Conservation (phyloP, 495 filamentous ascomycete species). For the Lasiosphaeria hispida region DNA sequence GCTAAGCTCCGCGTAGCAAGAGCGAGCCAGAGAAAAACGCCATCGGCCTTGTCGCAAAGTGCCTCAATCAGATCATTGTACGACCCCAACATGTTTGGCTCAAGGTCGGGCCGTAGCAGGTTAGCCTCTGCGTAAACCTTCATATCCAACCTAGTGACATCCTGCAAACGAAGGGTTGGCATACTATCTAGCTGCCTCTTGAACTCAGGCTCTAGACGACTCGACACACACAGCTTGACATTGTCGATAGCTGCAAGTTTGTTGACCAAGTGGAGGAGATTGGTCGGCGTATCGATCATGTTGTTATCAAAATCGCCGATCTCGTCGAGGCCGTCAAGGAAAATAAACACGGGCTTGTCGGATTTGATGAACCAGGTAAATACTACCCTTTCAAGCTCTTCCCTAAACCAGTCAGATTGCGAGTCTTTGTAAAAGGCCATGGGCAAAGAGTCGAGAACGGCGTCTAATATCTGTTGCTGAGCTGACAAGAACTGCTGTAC, state of each 20-base stretch:
- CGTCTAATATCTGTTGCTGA: slow-evolving; percentile 9
- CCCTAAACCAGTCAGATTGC: slow-evolving; percentile 8
- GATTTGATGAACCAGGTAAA: not conserved
- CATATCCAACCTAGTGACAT: slow-evolving; percentile 35
- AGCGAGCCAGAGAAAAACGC: slow-evolving; percentile 45
- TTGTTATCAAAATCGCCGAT: not conserved
- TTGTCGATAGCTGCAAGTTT: slow-evolving; percentile 10
- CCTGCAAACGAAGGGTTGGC: slow-evolving; percentile 27
- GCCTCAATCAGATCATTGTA: slow-evolving; percentile 10
- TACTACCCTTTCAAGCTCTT: slow-evolving; percentile 15
- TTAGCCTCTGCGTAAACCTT: slow-evolving; percentile 24
- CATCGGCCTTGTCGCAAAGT: slow-evolving; percentile 27
- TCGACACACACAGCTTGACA: slow-evolving; percentile 19
- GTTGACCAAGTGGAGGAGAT: not conserved
- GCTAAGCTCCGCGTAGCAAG: slow-evolving; percentile 32
- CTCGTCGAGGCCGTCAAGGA: slow-evolving; percentile 27
- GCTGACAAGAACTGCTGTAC: slow-evolving; percentile 28
- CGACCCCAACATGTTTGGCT: not conserved
- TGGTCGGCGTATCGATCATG: not conserved
- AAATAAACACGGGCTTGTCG: slow-evolving; percentile 18
- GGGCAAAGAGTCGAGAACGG: slow-evolving; percentile 4
- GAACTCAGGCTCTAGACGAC: slow-evolving; percentile 19
- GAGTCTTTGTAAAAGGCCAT: slow-evolving; percentile 8
- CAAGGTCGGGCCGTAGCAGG: slow-evolving; percentile 10
- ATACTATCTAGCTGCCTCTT: not conserved